These are phyloP conservation scores for Diatrype stigma DNA, from an alignment of 2,329 filamentous ascomycete species.

Conservation along the genomic window DNA sequence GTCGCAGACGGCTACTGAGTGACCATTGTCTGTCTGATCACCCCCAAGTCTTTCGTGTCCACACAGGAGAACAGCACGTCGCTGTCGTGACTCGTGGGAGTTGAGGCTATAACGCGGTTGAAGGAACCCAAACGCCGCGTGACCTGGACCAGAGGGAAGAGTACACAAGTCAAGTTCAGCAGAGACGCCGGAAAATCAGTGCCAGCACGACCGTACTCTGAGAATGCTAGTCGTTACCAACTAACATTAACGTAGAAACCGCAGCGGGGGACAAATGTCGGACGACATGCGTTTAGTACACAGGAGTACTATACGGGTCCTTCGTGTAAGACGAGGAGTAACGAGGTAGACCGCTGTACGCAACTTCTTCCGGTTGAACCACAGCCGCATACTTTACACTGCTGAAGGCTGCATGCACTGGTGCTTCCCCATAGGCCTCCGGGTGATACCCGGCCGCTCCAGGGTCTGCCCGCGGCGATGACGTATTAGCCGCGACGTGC, in stretches of 20 bases:
- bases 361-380: conserved; percentile 11
- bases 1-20: neutral
- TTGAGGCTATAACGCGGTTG: conserved; percentile 14
- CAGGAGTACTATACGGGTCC: neutral
- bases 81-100: conserved; percentile 24
- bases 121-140: conserved; percentile 12
- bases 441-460: conserved; percentile 11
- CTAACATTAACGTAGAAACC: neutral
- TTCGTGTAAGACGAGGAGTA: conserved; percentile 9
- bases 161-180: neutral
- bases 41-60: conserved; percentile 11
- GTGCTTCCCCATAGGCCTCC: conserved; percentile 16
- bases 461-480: conserved; percentile 12
- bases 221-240: neutral
- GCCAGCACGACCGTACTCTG: neutral
- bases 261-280: neutral
- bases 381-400: conserved; percentile 12
- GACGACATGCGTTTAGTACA: neutral
- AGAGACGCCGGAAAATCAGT: neutral
- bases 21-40: neutral
- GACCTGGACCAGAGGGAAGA: conserved; percentile 13
- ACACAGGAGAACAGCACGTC: too few relatives aligned
- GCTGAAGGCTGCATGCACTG: conserved; percentile 7
- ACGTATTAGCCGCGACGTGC: conserved; percentile 16
- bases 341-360: conserved; percentile 10